Evolutionary conservation across 2,329 filamentous ascomycete genomes (phyloP), one percentile per base, ranked within the genome.

Genomic region (Penicillium sp.): DNA sequence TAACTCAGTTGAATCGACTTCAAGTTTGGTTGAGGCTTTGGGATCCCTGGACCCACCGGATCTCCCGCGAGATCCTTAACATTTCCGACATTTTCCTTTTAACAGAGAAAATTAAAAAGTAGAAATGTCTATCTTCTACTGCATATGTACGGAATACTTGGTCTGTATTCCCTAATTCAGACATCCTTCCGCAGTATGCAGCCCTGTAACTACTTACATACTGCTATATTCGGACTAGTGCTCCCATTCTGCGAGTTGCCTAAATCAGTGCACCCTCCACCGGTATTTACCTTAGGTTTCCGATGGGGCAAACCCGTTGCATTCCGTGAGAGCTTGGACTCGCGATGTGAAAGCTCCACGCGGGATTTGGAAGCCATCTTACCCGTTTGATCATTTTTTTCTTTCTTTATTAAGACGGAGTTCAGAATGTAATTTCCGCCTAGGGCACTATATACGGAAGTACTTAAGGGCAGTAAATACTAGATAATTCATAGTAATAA

Each of bases 231-330:
- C 3, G 58, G 58, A 25, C 45, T 57, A 52, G 50, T 25, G 50
- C 45, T 45, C 42, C 42, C 7, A 33, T 33, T 22, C 28, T 53
- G 54, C 54, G 57, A 56, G 51, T 55, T 54, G 43, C 61, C 57
- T 43, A 50, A 54, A 55, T 36, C 49, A 50, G 42, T 35, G 36
- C 28, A 33, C 14, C 12, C 4, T 22, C 22, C 22, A 22, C 22
- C 22, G 22, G 22, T 22, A 33, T 45, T 33, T 25, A 25, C 35
- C 42, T 36, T 26, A 47, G 40, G 30, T 43, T 41, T 50, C n/a
- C 16, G 16, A 61, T 60, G 61, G 61, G 55, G 60, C 50, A 58
- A 57, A 53, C 61, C 61, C 60, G 59, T 64, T 63, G 42, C 19
- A 55, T 57, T 55, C 56, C 56, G 45, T 60, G 53, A 55, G 50